phyloP scores from a whole-genome alignment of 192 early-diverging fungal species.

The Podochytrium sp. region DNA sequence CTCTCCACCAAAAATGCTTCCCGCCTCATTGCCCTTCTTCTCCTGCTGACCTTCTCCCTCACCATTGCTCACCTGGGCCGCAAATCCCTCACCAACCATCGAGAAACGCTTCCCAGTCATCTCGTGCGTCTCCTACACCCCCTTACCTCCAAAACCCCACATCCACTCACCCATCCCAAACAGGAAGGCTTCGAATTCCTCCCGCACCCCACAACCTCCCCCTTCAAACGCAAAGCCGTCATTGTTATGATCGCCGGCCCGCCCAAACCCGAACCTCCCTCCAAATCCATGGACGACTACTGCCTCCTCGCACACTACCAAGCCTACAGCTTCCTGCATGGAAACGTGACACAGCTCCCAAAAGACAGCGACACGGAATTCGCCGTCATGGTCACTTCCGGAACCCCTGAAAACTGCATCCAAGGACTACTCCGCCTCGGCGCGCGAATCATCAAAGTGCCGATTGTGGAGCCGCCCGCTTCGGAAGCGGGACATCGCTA shows the following conservation, averaged over 20 bases:
- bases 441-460: slow-evolving; percentile 8
- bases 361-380: background rate
- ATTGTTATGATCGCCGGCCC: background rate
- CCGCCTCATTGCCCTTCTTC: background rate
- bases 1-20: too few species aligned
- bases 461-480: background rate
- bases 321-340: background rate
- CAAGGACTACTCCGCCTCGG: background rate
- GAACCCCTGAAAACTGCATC: background rate
- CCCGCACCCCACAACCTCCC: background rate
- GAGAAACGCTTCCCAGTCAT: background rate
- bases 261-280: background rate
- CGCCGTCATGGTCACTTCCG: background rate
- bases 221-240: background rate
- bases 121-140: background rate
- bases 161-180: background rate
- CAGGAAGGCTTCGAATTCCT: background rate
- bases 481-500: background rate
- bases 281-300: background rate
- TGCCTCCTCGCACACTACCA: background rate
- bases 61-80: background rate
- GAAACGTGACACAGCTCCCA: background rate
- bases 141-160: background rate
- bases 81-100: background rate
- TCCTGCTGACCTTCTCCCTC: background rate